Conservation (phyloP, 495 filamentous ascomycete genomes). For the Rusavskia elegans region DNA sequence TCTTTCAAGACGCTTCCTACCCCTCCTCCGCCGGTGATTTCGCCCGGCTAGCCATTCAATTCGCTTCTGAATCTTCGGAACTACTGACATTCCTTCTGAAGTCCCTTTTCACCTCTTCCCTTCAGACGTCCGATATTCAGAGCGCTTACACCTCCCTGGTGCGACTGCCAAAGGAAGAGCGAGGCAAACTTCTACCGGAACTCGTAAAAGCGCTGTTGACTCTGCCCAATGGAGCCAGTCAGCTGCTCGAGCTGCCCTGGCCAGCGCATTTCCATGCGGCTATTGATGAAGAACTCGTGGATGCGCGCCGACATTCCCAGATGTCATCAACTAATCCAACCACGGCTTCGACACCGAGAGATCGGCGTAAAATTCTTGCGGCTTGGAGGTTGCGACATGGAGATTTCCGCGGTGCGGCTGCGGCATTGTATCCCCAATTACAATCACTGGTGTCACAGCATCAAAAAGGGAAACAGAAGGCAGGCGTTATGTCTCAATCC, state of each 20-base stretch:
- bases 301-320: not conserved
- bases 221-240: conserved; percentile 44
- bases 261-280: conserved; percentile 54
- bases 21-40: conserved; percentile 76
- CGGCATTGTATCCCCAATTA: conserved; percentile 54
- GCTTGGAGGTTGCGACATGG: conserved; percentile 69
- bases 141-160: conserved; percentile 67
- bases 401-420: conserved; percentile 80
- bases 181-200: conserved; percentile 43
- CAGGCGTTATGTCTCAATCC: conserved; percentile 20
- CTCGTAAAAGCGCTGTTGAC: conserved; percentile 56
- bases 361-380: conserved; percentile 64
- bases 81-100: conserved; percentile 52
- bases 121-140: conserved; percentile 62
- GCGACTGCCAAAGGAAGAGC: conserved; percentile 52
- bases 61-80: conserved; percentile 25
- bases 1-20: conserved; percentile 63
- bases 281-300: conserved; percentile 59
- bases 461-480: conserved; percentile 38
- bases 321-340: no score
- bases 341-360: conserved; percentile 13
- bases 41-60: conserved; percentile 60
- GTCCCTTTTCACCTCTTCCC: conserved; percentile 65
- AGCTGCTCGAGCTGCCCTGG: conserved; percentile 62
- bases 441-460: conserved; percentile 25